Evolutionary conservation across 495 filamentous ascomycete species (phyloP).

Genomic region (Aspergillus nanangensis): DNA sequence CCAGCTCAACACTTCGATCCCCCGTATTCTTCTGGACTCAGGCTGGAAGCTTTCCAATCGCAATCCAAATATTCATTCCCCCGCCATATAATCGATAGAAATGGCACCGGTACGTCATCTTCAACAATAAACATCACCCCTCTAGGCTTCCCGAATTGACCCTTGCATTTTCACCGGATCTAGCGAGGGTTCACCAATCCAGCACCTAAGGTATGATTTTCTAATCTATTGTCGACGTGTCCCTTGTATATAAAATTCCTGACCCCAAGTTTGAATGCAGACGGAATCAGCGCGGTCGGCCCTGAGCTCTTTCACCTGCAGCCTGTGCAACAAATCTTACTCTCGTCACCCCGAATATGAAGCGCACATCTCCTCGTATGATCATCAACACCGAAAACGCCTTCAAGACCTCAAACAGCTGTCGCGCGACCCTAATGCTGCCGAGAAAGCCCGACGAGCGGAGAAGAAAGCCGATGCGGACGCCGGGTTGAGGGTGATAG

Average conservation of each 20-base stretch:
- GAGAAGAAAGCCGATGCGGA: slow-evolving; percentile 65
- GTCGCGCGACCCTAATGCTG: slow-evolving; percentile 52
- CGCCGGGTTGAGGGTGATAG: slow-evolving; percentile 39
- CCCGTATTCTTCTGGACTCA: too few species aligned
- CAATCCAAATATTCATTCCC: too few species aligned
- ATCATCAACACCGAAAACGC: slow-evolving; percentile 60
- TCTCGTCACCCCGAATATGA: slow-evolving; percentile 58
- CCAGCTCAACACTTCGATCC: too few species aligned
- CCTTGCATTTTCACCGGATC: too few species aligned
- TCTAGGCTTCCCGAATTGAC: neutral
- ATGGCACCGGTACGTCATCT: slow-evolving; percentile 19
- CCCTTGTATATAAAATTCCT: too few species aligned
- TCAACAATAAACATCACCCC: too few species aligned
- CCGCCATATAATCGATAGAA: too few species aligned
- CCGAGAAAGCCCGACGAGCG: slow-evolving; percentile 60
- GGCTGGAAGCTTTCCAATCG: too few species aligned
- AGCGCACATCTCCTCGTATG: slow-evolving; percentile 58
- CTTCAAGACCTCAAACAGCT: slow-evolving; percentile 60
- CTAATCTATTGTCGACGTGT: too few species aligned
- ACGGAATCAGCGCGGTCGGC: slow-evolving; percentile 86
- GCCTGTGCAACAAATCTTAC: slow-evolving; percentile 58
- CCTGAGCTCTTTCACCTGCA: slow-evolving; percentile 81
- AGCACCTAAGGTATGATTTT: slow-evolving; percentile 37
- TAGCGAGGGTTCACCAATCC: slow-evolving; percentile 47
- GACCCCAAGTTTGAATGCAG: too few species aligned